phyloP scores from a whole-genome alignment of 306 rosid species.

The Quercus variabilis region DNA sequence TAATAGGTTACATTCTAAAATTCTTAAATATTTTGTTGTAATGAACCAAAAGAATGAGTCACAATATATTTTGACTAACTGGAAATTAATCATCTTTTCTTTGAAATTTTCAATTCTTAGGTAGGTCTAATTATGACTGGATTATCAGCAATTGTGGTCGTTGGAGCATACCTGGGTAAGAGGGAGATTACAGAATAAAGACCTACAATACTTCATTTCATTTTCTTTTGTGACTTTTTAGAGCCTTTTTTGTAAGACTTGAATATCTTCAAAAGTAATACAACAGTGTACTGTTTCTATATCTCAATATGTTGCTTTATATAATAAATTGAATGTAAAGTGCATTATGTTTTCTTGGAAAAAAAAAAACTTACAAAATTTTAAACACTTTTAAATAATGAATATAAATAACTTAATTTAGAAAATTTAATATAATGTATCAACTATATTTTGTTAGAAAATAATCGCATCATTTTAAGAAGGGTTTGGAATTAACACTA shows the following conservation, averaged over 20 bases:
- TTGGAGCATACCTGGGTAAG: constrained; percentile 90
- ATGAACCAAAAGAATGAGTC: neutral
- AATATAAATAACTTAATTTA: no score
- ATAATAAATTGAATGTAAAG: no score
- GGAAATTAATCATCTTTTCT: constrained; percentile 1
- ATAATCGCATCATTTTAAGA: no score
- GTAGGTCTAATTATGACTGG: constrained; percentile 62
- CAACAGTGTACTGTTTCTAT: neutral
- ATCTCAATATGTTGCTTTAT: neutral
- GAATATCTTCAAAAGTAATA: neutral
- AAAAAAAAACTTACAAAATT: no score
- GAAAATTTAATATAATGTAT: no score
- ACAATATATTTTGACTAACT: neutral
- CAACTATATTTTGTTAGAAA: no score
- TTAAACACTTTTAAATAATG: no score
- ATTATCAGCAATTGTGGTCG: constrained; percentile 57
- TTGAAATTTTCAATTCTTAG: constrained; percentile 42
- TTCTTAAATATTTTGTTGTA: neutral
- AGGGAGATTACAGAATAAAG: constrained; percentile 8
- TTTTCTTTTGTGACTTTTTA: neutral
- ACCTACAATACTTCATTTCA: neutral
- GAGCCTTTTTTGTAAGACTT: neutral
- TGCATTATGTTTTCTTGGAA: no score
- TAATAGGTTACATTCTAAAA: neutral
- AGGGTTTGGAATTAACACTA: no score